phyloP scores from a whole-genome alignment of 768 basidiomycete genomes.

The Candolleomyces aberdarensis region DNA sequence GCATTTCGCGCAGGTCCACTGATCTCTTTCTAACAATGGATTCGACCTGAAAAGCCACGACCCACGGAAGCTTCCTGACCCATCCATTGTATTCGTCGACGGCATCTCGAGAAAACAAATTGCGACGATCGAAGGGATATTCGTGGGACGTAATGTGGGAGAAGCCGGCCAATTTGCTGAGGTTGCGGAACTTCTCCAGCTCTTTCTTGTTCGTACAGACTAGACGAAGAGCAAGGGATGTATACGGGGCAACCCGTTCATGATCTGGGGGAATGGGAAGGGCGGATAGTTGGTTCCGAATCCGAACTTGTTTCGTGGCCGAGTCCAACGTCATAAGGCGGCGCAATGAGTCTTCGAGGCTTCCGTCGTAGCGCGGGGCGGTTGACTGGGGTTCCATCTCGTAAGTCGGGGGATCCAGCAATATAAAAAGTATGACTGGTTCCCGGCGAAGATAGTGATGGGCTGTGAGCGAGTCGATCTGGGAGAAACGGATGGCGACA shows the following conservation, averaged over 20 bases:
- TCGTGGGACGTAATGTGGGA: slow-evolving; percentile 30
- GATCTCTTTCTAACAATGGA: slow-evolving; percentile 34
- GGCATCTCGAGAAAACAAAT: slow-evolving; percentile 39
- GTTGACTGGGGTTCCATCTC: slow-evolving; percentile 10
- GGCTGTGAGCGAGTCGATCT: slow-evolving; percentile 37
- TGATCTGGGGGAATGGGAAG: slow-evolving; percentile 40
- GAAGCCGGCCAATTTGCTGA: slow-evolving; percentile 38
- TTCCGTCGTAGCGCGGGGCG: neutral
- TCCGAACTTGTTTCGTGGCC: neutral
- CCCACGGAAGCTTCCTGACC: slow-evolving; percentile 39
- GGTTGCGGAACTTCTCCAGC: slow-evolving; percentile 33
- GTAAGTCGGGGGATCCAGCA: slow-evolving; percentile 32
- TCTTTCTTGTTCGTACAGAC: slow-evolving; percentile 36
- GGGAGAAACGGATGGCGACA: slow-evolving; percentile 43
- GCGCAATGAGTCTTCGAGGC: neutral
- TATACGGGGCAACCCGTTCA: slow-evolving; percentile 44
- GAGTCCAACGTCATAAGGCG: neutral
- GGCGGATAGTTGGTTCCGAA: slow-evolving; percentile 33
- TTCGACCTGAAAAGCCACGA: slow-evolving; percentile 61
- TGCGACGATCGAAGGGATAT: slow-evolving; percentile 37
- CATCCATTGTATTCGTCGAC: slow-evolving; percentile 29
- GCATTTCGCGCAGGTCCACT: slow-evolving; percentile 52
- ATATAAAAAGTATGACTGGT: slow-evolving; percentile 39
- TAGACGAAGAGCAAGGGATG: slow-evolving; percentile 51
- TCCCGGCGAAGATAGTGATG: slow-evolving; percentile 28